phyloP scores from a whole-genome alignment of 106 monocot species.

The Hemerocallis citrina region DNA sequence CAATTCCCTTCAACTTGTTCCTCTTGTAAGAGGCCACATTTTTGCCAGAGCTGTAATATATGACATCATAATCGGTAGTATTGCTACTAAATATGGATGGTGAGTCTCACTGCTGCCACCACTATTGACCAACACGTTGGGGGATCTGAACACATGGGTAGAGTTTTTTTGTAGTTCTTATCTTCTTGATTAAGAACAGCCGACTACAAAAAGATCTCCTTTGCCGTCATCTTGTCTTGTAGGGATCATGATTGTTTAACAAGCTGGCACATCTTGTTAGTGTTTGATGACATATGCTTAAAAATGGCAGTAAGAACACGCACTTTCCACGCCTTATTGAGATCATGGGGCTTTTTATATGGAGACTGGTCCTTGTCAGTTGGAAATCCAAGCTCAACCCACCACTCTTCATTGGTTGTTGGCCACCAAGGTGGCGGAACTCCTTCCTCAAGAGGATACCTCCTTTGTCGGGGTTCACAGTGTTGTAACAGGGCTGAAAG shows the following conservation, averaged over 20 bases:
- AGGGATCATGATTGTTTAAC: conserved; percentile 39
- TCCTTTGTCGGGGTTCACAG: conserved; percentile 41
- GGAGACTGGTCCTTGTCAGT: conserved; percentile 21
- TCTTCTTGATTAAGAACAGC: conserved; percentile 36
- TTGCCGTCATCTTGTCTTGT: conserved; percentile 39
- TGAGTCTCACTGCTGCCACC: too few relatives aligned
- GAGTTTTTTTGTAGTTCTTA: conserved; percentile 17
- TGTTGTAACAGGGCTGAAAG: conserved; percentile 40
- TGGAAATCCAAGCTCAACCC: conserved; percentile 15
- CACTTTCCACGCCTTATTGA: too few relatives aligned
- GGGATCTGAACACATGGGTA: conserved; percentile 25
- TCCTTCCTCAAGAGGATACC: conserved; percentile 39
- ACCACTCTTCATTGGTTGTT: conserved; percentile 24
- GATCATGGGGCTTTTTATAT: conserved; percentile 38
- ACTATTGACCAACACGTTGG: too few relatives aligned
- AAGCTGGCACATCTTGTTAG: conserved; percentile 24
- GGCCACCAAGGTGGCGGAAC: conserved; percentile 43
- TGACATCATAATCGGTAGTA: too few relatives aligned
- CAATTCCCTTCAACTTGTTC: too few relatives aligned
- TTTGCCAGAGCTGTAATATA: too few relatives aligned
- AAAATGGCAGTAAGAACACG: conserved; percentile 24
- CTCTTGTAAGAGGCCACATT: too few relatives aligned
- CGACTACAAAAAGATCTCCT: conserved; percentile 36
- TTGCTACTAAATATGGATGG: too few relatives aligned
- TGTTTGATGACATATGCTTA: conserved; percentile 33